Percentiles rank a stretch among this genome's conserved stretches.
Conservation (phyloP, 2,329 filamentous ascomycete genomes). For the Fusarium sp. region DNA sequence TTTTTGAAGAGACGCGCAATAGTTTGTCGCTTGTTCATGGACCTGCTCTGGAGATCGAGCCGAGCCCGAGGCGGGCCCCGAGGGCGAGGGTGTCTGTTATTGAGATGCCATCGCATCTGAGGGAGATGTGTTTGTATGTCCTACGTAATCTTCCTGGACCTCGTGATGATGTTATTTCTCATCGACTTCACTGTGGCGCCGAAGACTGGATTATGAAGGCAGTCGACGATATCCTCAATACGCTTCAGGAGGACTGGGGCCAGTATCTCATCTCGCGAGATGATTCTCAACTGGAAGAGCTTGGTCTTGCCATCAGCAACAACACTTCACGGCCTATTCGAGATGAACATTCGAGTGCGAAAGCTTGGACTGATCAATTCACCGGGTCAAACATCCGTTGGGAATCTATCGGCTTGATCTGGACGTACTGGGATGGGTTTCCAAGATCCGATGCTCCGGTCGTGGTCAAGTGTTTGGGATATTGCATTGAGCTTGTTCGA, state of each 20-base stretch:
- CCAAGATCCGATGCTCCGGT: constrained; percentile 4
- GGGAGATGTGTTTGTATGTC: constrained; percentile 57
- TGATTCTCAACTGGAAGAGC: constrained; percentile 54
- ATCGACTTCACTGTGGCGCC: constrained; percentile 43
- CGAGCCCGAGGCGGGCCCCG: constrained; percentile 12
- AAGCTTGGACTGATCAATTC: constrained; percentile 59
- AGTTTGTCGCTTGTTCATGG: constrained; percentile 56
- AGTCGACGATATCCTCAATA: constrained; percentile 50
- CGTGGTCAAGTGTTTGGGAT: constrained; percentile 35
- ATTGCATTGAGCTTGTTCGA: constrained; percentile 55
- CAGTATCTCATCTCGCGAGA: constrained; percentile 46
- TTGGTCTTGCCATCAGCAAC: constrained; percentile 55
- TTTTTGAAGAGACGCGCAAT: constrained; percentile 60
- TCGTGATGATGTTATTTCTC: constrained; percentile 34
- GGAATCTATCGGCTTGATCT: constrained; percentile 61
- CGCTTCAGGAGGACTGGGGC: constrained; percentile 54
- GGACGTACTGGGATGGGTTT: constrained; percentile 41
- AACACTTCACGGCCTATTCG: constrained; percentile 57
- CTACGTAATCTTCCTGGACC: constrained; percentile 56
- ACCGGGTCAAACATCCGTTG: constrained; percentile 58
- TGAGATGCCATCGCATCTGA: constrained; percentile 49
- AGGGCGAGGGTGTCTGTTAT: constrained; percentile 27
- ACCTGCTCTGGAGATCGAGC: constrained; percentile 20
- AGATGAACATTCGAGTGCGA: constrained; percentile 54
- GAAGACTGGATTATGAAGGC: constrained; percentile 55